These are phyloP conservation scores for Beauveria asiatica DNA, from an alignment of 2,329 filamentous ascomycete species.

Conservation along the genomic window DNA sequence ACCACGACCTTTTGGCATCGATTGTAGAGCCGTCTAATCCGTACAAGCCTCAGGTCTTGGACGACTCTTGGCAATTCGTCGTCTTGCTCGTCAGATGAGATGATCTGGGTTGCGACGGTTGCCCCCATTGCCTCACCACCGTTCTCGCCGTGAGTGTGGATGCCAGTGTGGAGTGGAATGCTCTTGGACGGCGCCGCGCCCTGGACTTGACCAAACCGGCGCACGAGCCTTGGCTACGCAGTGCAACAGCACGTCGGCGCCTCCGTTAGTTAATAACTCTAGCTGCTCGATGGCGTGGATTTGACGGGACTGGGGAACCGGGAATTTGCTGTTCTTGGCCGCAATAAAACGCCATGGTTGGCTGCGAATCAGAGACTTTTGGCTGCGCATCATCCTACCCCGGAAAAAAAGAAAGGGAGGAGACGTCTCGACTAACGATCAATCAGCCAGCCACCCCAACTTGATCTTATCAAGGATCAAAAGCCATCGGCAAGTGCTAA, in stretches of 20 bases:
- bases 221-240: neutral
- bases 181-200: neutral
- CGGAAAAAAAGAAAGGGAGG: neutral
- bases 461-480: neutral
- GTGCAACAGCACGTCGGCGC: neutral
- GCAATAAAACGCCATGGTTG: neutral
- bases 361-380: neutral
- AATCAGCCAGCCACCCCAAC: neutral
- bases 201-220: neutral
- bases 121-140: neutral
- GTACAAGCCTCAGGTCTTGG: too few species aligned
- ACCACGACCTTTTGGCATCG: too few species aligned
- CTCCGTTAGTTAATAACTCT: neutral
- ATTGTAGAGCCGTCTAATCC: too few species aligned
- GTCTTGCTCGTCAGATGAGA: neutral
- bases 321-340: neutral
- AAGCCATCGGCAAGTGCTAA: neutral
- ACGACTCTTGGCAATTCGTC: neutral
- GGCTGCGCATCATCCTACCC: neutral
- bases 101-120: neutral
- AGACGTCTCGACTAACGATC: neutral
- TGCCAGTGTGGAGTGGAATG: neutral
- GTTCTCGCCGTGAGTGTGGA: constrained; percentile 7
- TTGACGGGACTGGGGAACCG: neutral
- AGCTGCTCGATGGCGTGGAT: neutral